These are phyloP conservation scores for Scheffersomyces cryptocercus DNA, from an alignment of 1,139 yeast genomes.

Conservation along the genomic window DNA sequence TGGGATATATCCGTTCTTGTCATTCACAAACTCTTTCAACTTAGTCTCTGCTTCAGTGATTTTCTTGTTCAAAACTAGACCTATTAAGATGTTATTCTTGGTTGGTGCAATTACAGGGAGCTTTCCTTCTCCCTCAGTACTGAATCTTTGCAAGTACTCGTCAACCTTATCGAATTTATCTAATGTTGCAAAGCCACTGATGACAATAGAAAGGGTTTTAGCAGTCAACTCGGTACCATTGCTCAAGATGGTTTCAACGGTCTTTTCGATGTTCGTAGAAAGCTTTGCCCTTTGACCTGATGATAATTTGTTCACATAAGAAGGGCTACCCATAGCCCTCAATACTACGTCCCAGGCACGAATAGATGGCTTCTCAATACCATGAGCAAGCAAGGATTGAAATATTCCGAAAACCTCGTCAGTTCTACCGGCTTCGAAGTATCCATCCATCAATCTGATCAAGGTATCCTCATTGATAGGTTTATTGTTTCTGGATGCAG, in stretches of 20 bases:
- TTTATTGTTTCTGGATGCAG: conserved; percentile 23
- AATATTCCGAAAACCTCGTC: conserved; percentile 37
- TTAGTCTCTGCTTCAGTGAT: conserved; percentile 37
- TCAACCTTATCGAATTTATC: conserved; percentile 35
- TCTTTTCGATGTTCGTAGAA: conserved; percentile 25
- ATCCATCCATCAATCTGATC: conserved; percentile 37
- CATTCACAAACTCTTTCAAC: conserved; percentile 28
- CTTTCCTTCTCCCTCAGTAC: conserved; percentile 16
- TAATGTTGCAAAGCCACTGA: conserved; percentile 40
- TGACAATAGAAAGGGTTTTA: conserved; percentile 30
- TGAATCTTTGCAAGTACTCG: conserved; percentile 22
- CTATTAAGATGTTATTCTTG: conserved; percentile 39
- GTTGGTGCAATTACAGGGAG: conserved; percentile 30
- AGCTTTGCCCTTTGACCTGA: conserved; percentile 13
- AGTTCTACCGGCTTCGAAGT: conserved; percentile 27
- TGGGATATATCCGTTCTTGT: conserved; percentile 32
- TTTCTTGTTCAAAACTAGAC: conserved; percentile 30
- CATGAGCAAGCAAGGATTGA: conserved; percentile 30
- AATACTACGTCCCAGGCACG: conserved; percentile 40
- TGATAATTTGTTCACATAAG: conserved; percentile 14
- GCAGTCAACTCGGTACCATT: conserved; percentile 28
- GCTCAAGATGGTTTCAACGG: conserved; percentile 29
- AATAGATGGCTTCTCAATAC: conserved; percentile 26
- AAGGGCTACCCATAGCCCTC: conserved; percentile 38
- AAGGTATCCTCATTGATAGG: conserved; percentile 33